These are phyloP conservation scores for Phanerochaete sordida DNA, from an alignment of 768 basidiomycete species.

Conservation along the genomic window DNA sequence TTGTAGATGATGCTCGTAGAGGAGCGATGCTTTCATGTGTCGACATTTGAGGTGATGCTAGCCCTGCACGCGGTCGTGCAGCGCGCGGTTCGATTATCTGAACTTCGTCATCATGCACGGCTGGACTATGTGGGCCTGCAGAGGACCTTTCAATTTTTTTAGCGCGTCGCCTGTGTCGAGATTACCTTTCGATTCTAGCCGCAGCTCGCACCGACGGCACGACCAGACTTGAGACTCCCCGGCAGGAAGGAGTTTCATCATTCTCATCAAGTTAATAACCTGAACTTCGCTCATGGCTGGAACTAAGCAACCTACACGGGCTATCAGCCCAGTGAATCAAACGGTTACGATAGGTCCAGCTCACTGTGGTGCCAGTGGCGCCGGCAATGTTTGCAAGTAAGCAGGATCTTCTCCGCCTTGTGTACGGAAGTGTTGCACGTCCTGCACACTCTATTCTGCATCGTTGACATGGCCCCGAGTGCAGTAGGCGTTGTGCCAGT, in stretches of 20 bases:
- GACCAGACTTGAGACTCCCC: neutral
- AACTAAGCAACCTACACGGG: neutral
- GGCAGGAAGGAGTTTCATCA: neutral
- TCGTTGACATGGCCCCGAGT: neutral
- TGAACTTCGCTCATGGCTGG: neutral
- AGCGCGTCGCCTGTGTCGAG: too few species aligned
- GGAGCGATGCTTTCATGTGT: too few species aligned
- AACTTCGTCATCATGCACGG: neutral
- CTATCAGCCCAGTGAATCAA: neutral
- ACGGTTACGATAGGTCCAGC: neutral
- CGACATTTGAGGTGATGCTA: neutral
- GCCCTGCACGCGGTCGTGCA: neutral
- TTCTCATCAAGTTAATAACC: neutral
- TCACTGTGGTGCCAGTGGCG: slow-evolving; percentile 4
- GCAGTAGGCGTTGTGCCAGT: neutral
- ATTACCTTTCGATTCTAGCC: too few species aligned
- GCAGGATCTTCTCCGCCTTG: neutral
- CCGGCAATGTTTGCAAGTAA: neutral
- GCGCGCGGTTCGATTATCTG: neutral
- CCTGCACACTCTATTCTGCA: neutral
- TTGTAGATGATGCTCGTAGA: neutral
- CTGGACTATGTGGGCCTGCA: too few species aligned
- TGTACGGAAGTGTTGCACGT: neutral
- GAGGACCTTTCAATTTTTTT: too few species aligned
- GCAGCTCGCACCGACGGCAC: neutral